Base-by-base conservation (phyloP, 192 early-diverging fungal genomes). In the Backusella tarrabulga region DNA sequence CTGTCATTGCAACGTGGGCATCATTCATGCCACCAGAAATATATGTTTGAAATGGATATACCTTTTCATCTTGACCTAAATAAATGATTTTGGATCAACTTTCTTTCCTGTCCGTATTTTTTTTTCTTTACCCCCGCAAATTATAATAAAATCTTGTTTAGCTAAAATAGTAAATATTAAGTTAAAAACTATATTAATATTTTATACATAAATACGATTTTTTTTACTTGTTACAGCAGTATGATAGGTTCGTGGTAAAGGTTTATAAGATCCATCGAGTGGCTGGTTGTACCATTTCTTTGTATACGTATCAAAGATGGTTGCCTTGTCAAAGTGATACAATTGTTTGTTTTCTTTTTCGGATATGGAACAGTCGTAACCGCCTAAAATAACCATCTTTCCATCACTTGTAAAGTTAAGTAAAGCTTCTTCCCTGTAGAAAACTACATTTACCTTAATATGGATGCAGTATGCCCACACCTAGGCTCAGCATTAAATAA, bases 381-480 rank as follows among this genome's bases (percentile, higher is more conserved):
- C 74, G 17, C 74, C 74, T 19, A 76, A 63, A 23, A 76, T 68
- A 11, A 76, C 26, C 46, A 75, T 66, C 26, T 40, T 67, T n/a
- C 73, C 73, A 29, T 56, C 52, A 40, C 73, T 75, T 34, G 12
- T 44, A 26, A 0, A 21, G 17, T 54, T 63, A 63, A 63, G 23
- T 63, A 29, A 63, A 26, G 42, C 15, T 44, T 44, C 32, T 3
- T 32, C 32, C 2, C 32, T 32, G 32, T 32, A 32, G 1, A 32
- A 32, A 32, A 32, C 32, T 32, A 32, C 2, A 3, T 36, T 40
- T 76, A 76, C 74, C 63, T 67, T 76, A 67, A 36, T 66, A 76
- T 76, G 9, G 35, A 68, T 68, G 74, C 63, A 29, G 74, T 63
- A 67, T 76, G 74, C 1, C 74, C 74, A 42, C 74, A 76, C 21